Evolutionary conservation across 805 yeast genomes (phyloP), one percentile per base, ranked within the genome.

Genomic region (Zygosaccharomyces gambellarensis): DNA sequence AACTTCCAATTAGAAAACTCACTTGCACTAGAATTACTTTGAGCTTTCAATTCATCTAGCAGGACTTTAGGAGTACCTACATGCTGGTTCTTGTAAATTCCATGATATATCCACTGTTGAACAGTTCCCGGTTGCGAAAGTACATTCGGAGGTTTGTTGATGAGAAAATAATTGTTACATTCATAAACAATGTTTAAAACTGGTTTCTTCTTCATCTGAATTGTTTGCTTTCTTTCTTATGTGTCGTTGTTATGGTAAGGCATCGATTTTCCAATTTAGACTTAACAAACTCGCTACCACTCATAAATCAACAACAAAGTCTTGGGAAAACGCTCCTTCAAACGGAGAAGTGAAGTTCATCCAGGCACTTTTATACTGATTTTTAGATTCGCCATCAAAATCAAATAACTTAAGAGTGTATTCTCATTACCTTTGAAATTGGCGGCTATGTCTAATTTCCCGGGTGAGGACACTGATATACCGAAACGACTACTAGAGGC

Each of bases 141-240:
- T 14, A 68, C 52, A 8, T 68, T 69, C 5, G 67, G 63, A 0
- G 72, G 70, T 48, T 73, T 72, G 57, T 72, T 73, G n/a, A 69
- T 51, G 11, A 69, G 31, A 1, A 65, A 39, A 47, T 64, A 65
- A 39, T 68, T 60, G 23, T 48, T 49, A 42, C 60, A 52, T 22
- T 51, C 48, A 36, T 40, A 54, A 2, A 47, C 34, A 17, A 59
- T 45, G 8, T 42, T n/a, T 10, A 42, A 19, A 11, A 30, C 10
- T 3, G 58, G 53, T 7, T 54, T 28, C 12, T 39, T 31, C 43
- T 39, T 44, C 34, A 34, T 21, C 7, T 5, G 23, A 14, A 11
- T 32, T 36, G 36, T 36, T 25, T 8, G 10, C n/a, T 29, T 30
- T 29, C 14, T 32, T 29, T 38, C 10, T 12, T 31, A 30, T 42